Base-by-base conservation (phyloP, 345 rosid genomes). In the Xanthoceras sorbifolium region DNA sequence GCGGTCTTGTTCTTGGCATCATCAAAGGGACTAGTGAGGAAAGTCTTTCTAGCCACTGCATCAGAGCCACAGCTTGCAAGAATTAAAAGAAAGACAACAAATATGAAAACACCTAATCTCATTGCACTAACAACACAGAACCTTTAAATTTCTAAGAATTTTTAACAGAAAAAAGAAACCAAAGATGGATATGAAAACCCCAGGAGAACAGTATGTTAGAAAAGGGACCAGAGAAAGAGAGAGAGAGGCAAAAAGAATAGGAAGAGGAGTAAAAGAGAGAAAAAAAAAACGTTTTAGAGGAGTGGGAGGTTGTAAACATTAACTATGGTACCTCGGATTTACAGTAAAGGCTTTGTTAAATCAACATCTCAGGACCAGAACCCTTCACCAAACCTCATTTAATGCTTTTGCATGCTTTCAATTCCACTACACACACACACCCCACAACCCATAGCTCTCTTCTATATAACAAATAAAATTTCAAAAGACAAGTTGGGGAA, bases 341-440 rank as follows among this genome's bases (percentile, higher is more conserved):
- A 76, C 63, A 38, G 72, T 54, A 72, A 61, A 28, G 76, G 29
- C 29, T 62, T 67, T 62, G 78, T 73, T 63, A 77, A 60, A 77
- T 81, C 78, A 68, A 68, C 75, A 40, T 83, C 77, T 77, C 34
- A 28, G 59, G 69, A 67, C 23, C 77, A 66, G 63, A 74, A 80
- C 77, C 54, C 64, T 73, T 77, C 81, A 83, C 76, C 86, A 65
- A 83, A 70, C 79, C 63, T 55, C 64, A 83, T 80, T 83, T 44
- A 79, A 67, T 79, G 76, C 76, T 26, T 29, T 40, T 64, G 52
- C 52, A 14, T 46, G 60, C 60, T 54, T 57, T 57, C 63, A 70
- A 71, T 77, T 77, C 70, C 22, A 18, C 59, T 50, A 10, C 38
- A 67, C 42, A 6, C 17, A 10, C 25, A 50, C 36, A 4, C 36